Base-by-base conservation (phyloP, 805 yeast species). In the Myxozyma nipponensis region DNA sequence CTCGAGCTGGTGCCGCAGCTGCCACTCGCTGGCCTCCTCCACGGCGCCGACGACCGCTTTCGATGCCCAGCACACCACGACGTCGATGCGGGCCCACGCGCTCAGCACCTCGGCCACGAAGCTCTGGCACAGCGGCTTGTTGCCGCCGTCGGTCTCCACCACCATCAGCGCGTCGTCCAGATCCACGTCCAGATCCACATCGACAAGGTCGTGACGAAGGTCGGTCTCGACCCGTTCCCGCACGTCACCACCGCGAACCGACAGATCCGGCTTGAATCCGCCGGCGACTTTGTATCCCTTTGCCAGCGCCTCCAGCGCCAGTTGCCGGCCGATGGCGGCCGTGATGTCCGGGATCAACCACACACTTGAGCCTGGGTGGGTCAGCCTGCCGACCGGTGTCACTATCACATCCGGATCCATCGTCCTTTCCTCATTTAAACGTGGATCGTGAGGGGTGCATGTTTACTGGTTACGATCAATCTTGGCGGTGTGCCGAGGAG, bases 21-120 rank as follows among this genome's bases (percentile, higher is more conserved):
- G 62, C 63, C 60, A 57, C 28, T 56, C 61, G 24, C 39, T 44
- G 24, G 50, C 54, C 22, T 59, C 63, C 28, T 59, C 63, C 15
- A 59, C 28, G 13, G 61, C 37, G 32, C 62, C 58, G 18, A 59
- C 56, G 7, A 56, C 21, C 6, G 59, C 52, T 39, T 32, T 35
- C 5, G 28, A 6, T 6, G 15, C 18, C 38, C 19, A 54, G 44
- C 46, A 49, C 18, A 59, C 50, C 3, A 59, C 42, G 22, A 59
- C 48, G 28, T 59, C 63, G 2, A 59, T 22, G 15, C 56, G 42
- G 5, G 34, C 23, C 63, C 63, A 59, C 13, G 39, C 32, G 9
- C 17, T 5, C 21, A 48, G 19, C 13, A 58, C 22, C 34, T 40
- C 50, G n/a, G 52, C 60, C 19, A 59, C 37, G 7, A 49, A 45